phyloP scores from a whole-genome alignment of 176 grass and related monocot genomes.

The Carex pumila region DNA sequence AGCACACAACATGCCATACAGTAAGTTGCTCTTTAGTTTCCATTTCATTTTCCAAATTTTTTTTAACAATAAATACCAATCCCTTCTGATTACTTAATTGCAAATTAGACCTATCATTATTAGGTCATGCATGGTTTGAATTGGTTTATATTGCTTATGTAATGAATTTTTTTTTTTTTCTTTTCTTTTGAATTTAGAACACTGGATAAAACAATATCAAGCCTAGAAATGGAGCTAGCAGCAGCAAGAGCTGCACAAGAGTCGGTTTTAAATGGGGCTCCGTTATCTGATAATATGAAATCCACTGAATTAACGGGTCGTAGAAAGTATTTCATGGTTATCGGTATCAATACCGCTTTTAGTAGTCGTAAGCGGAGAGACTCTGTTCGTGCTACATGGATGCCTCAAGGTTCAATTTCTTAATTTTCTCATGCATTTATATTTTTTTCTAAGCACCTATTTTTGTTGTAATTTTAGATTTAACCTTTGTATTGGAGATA shows the following conservation, averaged over 20 bases:
- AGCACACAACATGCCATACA: slow-evolving; percentile 58
- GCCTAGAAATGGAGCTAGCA: slow-evolving; percentile 77
- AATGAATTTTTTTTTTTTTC: neutral
- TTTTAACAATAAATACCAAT: neutral
- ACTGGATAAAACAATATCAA: slow-evolving; percentile 82
- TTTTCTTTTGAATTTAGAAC: slow-evolving; percentile 32
- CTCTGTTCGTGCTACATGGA: slow-evolving; percentile 85
- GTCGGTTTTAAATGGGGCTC: slow-evolving; percentile 41
- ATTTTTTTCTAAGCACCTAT: neutral
- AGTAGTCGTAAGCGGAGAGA: slow-evolving; percentile 83
- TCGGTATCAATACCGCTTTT: slow-evolving; percentile 92
- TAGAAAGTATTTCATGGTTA: slow-evolving; percentile 70
- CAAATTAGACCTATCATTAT: neutral
- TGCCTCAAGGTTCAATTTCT: slow-evolving; percentile 72
- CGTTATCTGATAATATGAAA: slow-evolving; percentile 22
- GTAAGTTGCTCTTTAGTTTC: slow-evolving; percentile 34
- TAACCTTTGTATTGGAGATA: neutral
- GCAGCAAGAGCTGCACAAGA: slow-evolving; percentile 64
- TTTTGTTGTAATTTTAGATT: neutral
- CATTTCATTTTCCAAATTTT: neutral
- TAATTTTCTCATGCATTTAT: neutral
- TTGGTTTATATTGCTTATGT: neutral
- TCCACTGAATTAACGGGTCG: slow-evolving; percentile 19
- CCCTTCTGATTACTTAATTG: neutral
- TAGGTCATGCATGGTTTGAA: neutral